These are phyloP conservation scores for Arxiozyma bovina DNA, from an alignment of 1,139 yeast species.

Conservation along the genomic window DNA sequence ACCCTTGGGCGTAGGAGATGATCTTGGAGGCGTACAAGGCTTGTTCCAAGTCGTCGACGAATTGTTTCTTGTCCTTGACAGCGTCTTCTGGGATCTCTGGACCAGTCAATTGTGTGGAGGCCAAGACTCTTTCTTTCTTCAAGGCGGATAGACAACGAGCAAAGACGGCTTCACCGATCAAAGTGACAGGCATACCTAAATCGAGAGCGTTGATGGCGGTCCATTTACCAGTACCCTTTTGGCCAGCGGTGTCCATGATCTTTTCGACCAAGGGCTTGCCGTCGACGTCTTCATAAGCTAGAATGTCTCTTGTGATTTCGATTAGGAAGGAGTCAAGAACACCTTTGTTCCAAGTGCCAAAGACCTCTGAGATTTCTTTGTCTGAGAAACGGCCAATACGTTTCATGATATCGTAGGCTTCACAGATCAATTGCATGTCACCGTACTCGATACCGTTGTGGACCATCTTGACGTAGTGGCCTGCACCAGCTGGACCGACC, in stretches of 20 bases:
- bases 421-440: conserved; percentile 98
- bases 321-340: conserved; percentile 94
- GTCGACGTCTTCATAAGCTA: conserved; percentile 79
- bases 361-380: conserved; percentile 91
- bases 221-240: conserved; percentile 99
- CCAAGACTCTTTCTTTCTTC: conserved; percentile 82
- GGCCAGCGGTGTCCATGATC: conserved; percentile 95
- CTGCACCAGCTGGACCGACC: conserved; percentile 99
- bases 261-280: conserved; percentile 92
- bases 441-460: conserved; percentile 99
- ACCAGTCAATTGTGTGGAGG: conserved; percentile 70
- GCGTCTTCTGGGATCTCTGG: conserved; percentile 56
- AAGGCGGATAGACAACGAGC: conserved; percentile 92
- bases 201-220: conserved; percentile 97
- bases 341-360: conserved; percentile 92
- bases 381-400: conserved; percentile 85
- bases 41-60: conserved; percentile 91
- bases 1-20: conserved; percentile 97
- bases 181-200: conserved; percentile 96
- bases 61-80: conserved; percentile 67
- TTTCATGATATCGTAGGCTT: conserved; percentile 94
- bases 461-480: conserved; percentile 99
- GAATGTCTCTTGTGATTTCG: conserved; percentile 93
- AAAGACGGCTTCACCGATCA: conserved; percentile 98
- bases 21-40: conserved; percentile 98